Base-by-base conservation (phyloP, 2,329 filamentous ascomycete genomes). In the Apiospora rasikravindrae region DNA sequence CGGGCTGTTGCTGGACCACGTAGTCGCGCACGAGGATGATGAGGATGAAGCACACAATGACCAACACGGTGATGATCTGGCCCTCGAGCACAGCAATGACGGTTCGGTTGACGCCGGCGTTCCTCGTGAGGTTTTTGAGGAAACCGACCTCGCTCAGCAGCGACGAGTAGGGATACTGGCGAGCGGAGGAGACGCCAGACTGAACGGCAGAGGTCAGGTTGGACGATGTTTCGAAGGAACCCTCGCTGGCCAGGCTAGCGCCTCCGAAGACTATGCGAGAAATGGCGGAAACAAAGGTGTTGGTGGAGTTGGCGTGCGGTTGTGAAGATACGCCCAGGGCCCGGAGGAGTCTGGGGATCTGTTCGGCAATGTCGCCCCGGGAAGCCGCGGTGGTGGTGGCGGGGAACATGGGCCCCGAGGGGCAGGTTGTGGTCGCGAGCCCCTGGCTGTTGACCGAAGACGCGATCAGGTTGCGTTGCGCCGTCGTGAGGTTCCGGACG, bases 11-110 rank as follows among this genome's bases (percentile, higher is more conserved):
- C 81, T 99, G 96, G 13, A 99, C 95, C 69, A 99, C 96, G 88
- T 98, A 99, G 83, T 99, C 96, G 67, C 97, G 88, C 67, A 99
- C 98, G 4, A 99, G 84, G 76, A 99, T 99, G 57, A 99, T 91
- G n/a, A 99, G 85, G 73, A 99, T 98, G 82, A 98, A 99, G 72
- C 93, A 95, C 64, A 98, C 88, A 10, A 99, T 96, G 69, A 98
- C 94, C 14, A 97, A 84, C 7, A 98, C 85, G 0, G 96, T 99
- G 76, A 99, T 98, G 67, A 98, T 89, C 79, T 98, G 95, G 4
- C 96, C 96, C 83, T 99, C 96, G 4, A 98, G 85, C 0, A 96
- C 90, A 76, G 95, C 92, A 70, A 98, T 91, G 22, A 98, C 83
- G 69, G 93, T 88, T 67, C 92, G 90, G 81, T 98, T 98, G 72